Conservation (phyloP, 768 basidiomycete species). For the Termitomyces sp. region DNA sequence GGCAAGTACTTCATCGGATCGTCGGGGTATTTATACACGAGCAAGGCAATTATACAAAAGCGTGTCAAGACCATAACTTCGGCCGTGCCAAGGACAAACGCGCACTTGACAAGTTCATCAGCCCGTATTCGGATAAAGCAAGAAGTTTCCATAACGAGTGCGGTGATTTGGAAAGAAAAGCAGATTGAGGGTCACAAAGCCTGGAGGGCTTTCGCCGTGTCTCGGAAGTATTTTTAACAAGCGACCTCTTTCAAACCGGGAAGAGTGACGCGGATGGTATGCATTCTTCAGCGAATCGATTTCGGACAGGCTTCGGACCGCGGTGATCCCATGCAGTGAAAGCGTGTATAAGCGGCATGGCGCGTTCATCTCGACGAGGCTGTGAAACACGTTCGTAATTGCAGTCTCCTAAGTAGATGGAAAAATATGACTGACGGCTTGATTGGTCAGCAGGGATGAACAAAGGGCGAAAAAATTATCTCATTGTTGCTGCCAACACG, state of each 20-base stretch:
- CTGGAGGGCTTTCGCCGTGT: background rate
- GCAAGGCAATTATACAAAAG: constrained; percentile 9
- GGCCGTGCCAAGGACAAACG: constrained; percentile 5
- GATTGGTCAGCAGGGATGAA: constrained; percentile 9
- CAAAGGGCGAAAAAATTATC: constrained; percentile 14
- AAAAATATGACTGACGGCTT: background rate
- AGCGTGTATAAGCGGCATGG: constrained; percentile 9
- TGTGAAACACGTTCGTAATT: constrained; percentile 14
- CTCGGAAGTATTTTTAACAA: constrained; percentile 1
- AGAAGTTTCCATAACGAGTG: constrained; percentile 7
- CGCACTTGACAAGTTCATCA: constrained; percentile 10
- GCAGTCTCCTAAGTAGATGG: background rate
- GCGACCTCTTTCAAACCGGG: constrained; percentile 8
- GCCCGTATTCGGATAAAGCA: constrained; percentile 10
- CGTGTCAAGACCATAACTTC: constrained; percentile 10
- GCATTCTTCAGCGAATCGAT: constrained; percentile 1
- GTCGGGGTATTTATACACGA: constrained; percentile 17
- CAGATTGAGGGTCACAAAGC: background rate
- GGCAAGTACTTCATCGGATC: constrained; percentile 15
- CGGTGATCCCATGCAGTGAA: constrained; percentile 15
- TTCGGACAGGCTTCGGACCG: constrained; percentile 15
- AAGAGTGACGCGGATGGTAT: constrained; percentile 5
- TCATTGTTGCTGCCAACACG: constrained; percentile 16
- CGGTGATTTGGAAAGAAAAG: background rate
- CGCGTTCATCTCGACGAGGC: constrained; percentile 7